These are phyloP conservation scores for Blastobotrys persicus DNA, from an alignment of 1,139 yeast genomes.

Conservation along the genomic window DNA sequence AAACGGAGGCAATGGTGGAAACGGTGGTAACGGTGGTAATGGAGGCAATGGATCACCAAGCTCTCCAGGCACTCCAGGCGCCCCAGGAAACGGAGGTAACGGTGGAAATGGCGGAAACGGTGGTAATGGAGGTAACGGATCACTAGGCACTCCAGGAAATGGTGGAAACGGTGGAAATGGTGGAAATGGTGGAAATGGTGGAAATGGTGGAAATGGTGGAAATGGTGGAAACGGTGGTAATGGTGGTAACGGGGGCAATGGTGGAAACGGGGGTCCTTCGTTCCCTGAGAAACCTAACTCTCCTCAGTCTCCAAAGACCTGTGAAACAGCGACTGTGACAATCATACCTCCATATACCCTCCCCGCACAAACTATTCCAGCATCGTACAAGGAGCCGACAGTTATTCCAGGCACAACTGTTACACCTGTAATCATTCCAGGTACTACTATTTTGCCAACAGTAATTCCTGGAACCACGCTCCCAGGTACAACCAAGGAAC, in stretches of 20 bases:
- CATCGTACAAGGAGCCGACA: not conserved
- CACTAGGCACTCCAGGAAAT: too few species aligned
- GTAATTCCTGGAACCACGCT: slow-evolving; percentile 16
- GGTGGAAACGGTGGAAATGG: not conserved
- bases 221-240: not conserved
- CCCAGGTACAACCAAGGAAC: slow-evolving; percentile 12
- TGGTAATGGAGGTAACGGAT: not conserved
- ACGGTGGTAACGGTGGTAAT: not conserved
- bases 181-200: not conserved
- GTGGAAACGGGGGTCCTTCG: not conserved
- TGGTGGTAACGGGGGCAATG: not conserved
- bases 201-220: not conserved
- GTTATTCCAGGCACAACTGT: slow-evolving; percentile 9
- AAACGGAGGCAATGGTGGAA: not conserved
- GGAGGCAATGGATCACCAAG: too few species aligned
- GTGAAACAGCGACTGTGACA: not conserved
- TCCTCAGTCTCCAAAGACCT: not conserved
- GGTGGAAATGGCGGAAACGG: not conserved
- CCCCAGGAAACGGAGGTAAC: not conserved
- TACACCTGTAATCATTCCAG: slow-evolving; percentile 11
- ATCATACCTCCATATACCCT: slow-evolving; percentile 5
- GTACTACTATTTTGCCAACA: slow-evolving; percentile 11
- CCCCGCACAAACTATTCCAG: slow-evolving; percentile 3
- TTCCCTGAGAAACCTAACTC: too few species aligned
- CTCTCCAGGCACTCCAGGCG: too few species aligned